A percentile compares a stretch with the other conserved stretches of the same genome.
Evolutionary conservation across 78 protist species (phyloP).

Genomic region (Dictyostelium purpureum): DNA sequence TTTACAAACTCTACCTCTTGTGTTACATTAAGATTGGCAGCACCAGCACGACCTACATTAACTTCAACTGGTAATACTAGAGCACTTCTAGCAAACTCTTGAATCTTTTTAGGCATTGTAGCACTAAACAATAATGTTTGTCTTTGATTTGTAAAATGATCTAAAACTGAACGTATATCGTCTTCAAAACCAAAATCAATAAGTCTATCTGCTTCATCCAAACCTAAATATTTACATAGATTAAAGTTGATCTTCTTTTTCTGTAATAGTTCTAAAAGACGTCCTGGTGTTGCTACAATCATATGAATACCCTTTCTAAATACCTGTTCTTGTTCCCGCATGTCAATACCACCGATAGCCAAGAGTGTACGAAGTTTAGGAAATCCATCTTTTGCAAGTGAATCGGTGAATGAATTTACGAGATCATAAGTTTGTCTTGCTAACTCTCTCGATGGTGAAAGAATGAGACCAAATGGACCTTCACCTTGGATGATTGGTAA

Average conservation of each 20-base stretch:
- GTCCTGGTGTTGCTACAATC: slow-evolving; percentile 96
- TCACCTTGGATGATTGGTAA: slow-evolving; percentile 91
- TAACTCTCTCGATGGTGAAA: slow-evolving; percentile 97
- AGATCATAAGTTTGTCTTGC: slow-evolving; percentile 95
- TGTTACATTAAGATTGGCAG: slow-evolving; percentile 95
- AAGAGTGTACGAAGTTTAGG: slow-evolving; percentile 56
- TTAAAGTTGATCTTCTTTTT: slow-evolving; percentile 83
- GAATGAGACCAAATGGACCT: slow-evolving; percentile 95
- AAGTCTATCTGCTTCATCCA: slow-evolving; percentile 99
- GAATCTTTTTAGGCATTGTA: slow-evolving; percentile 95
- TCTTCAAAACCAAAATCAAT: slow-evolving; percentile 96
- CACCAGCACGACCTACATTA: slow-evolving; percentile 97
- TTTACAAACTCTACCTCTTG: slow-evolving; percentile 95
- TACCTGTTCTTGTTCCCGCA: slow-evolving; percentile 75
- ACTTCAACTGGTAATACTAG: slow-evolving; percentile 93
- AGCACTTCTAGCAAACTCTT: slow-evolving; percentile 85
- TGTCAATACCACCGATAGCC: slow-evolving; percentile 85
- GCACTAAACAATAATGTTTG: slow-evolving; percentile 97
- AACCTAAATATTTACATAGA: slow-evolving; percentile 81
- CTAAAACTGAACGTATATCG: slow-evolving; percentile 90
- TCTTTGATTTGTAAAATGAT: slow-evolving; percentile 86
- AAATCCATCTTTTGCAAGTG: slow-evolving; percentile 38
- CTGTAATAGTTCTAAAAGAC: slow-evolving; percentile 92
- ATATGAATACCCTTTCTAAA: slow-evolving; percentile 90
- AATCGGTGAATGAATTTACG: slow-evolving; percentile 31